Conservation (phyloP, 345 rosid genomes). For the Mercurialis annua region DNA sequence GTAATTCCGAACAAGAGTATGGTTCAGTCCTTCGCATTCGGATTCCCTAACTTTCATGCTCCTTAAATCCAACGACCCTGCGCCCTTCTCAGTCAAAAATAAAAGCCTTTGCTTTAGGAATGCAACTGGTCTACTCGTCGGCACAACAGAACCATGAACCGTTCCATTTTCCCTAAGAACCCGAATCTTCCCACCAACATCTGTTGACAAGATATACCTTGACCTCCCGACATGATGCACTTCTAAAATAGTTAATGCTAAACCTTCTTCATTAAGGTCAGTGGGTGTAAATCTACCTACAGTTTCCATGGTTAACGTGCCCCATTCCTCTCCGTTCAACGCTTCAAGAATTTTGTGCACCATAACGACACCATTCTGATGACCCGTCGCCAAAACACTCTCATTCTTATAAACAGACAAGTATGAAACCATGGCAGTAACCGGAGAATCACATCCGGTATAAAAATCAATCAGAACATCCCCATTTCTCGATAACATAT, state of each 20-base stretch:
- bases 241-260: conserved; percentile 57
- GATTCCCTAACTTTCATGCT: conserved; percentile 84
- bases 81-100: conserved; percentile 86
- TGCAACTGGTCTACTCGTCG: conserved; percentile 61
- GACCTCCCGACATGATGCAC: conserved; percentile 87
- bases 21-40: conserved; percentile 80
- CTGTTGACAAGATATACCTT: conserved; percentile 62
- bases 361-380: conserved; percentile 59
- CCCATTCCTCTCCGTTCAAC: conserved; percentile 61
- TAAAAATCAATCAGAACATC: conserved; percentile 66
- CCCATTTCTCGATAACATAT: conserved; percentile 71
- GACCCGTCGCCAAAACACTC: conserved; percentile 75
- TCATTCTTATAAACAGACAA: conserved; percentile 70
- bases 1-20: conserved; percentile 55
- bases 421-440: conserved; percentile 74
- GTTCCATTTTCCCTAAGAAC: conserved; percentile 71
- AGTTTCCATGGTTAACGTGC: conserved; percentile 48
- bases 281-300: conserved; percentile 41
- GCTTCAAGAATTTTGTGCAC: conserved; percentile 64
- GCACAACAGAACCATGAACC: conserved; percentile 62
- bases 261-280: conserved; percentile 39
- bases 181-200: conserved; percentile 55
- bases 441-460: conserved; percentile 50
- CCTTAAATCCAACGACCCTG: conserved; percentile 89
- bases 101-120: conserved; percentile 89